Base-by-base conservation (phyloP, 2,329 filamentous ascomycete genomes). In the Sphaerulina musiva region DNA sequence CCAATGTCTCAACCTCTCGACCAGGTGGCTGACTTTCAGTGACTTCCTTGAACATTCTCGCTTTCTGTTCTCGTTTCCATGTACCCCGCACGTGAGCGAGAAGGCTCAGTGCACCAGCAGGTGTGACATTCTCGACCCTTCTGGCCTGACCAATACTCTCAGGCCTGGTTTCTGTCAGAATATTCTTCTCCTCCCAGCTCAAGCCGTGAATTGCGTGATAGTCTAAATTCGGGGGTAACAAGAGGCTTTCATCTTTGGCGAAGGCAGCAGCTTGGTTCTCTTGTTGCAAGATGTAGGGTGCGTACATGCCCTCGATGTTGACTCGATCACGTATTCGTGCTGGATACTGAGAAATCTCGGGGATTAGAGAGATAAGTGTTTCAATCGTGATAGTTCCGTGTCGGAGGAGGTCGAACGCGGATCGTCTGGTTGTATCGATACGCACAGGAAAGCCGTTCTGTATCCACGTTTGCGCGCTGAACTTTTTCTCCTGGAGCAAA, bases 61-160 rank as follows among this genome's bases (percentile, higher is more conserved):
- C 60, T 51, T 65, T 65, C 47, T 62, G 60, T 54, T 69, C 66
- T 44, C 61, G 67, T 52, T 62, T 68, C 54, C 69, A 69, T 32
- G 65, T 68, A 2, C 72, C 73, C 60, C 74, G 76, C n/a, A 89
- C 83, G 67, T 81, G 80, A 23, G 76, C 77, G 54, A 92, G 70
- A 57, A 93, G 67, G 51, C 81, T 65, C 59, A 79, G 59, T 26
- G 76, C 75, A 0, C 76, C 77, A 31, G 71, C 68, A 0, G 77
- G 76, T 56, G 77, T 79, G n/a, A 79, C 78, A 2, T 92, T 92
- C 71, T 98, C 93, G 9, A 96, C 82, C 11, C 93, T 76, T 46
- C 89, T 79, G 32, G 92, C 92, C 78, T 96, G 93, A 0, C 89
- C 92, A 20, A 98, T 77, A 57, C 82, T 95, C 71, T 95, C 89